These are phyloP conservation scores for Calycina marina DNA, from an alignment of 2,329 filamentous ascomycete genomes.

Conservation along the genomic window DNA sequence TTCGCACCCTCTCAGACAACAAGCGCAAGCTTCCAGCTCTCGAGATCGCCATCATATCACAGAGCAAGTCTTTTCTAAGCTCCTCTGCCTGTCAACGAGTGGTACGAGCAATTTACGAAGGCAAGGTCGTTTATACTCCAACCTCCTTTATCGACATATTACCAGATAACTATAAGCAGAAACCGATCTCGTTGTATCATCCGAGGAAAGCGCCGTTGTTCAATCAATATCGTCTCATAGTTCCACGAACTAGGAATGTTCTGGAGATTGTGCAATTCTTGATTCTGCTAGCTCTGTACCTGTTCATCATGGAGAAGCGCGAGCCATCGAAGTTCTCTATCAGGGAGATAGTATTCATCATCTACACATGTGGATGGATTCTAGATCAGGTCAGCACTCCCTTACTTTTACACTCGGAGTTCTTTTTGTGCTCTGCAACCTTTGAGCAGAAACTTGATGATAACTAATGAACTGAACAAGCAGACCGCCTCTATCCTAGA, in stretches of 20 bases:
- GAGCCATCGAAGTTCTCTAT: constrained; percentile 39
- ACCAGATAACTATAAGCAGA: constrained; percentile 73
- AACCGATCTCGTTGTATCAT: constrained; percentile 69
- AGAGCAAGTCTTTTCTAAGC: constrained; percentile 65
- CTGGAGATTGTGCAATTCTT: constrained; percentile 64
- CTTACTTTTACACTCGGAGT: too few relatives aligned
- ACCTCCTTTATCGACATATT: constrained; percentile 72
- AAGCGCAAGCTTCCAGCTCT: constrained; percentile 50
- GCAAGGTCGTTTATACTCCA: constrained; percentile 68
- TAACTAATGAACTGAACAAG: too few relatives aligned
- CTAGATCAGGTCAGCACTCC: constrained; percentile 12
- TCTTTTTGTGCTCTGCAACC: too few relatives aligned
- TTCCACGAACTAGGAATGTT: constrained; percentile 62
- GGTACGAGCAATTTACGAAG: constrained; percentile 69
- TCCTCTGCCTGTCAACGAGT: constrained; percentile 70
- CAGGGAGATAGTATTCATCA: constrained; percentile 50
- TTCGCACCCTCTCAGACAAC: constrained; percentile 28
- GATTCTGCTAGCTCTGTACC: constrained; percentile 52
- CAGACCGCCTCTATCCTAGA: constrained; percentile 13
- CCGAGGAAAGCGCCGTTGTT: constrained; percentile 60
- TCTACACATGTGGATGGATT: constrained; percentile 63
- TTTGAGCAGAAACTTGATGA: too few relatives aligned
- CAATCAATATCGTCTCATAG: constrained; percentile 75
- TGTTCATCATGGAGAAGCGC: constrained; percentile 57
- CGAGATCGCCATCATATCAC: constrained; percentile 70